phyloP scores from a whole-genome alignment of 805 yeast genomes.

The Saturnispora besseyi region DNA sequence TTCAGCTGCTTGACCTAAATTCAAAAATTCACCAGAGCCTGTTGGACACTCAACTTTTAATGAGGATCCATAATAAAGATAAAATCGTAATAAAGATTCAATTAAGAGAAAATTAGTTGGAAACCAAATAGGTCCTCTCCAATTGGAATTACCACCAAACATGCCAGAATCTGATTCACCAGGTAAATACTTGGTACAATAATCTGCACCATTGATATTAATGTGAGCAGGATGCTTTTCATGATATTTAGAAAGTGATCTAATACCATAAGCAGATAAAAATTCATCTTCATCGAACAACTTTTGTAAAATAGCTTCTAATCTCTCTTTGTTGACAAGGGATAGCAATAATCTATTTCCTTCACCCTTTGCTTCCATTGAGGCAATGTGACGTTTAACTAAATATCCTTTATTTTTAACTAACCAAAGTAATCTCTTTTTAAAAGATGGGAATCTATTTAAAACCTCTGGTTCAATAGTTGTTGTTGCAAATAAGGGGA shows the following conservation, averaged over 20 bases:
- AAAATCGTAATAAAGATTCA: conserved; percentile 81
- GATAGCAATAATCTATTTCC: conserved; percentile 77
- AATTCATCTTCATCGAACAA: conserved; percentile 85
- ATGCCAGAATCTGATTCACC: conserved; percentile 89
- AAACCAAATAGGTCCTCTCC: conserved; percentile 98
- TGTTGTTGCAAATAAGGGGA: conserved; percentile 82
- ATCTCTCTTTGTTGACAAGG: conserved; percentile 70
- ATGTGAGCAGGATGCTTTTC: conserved; percentile 75
- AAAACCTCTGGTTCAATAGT: conserved; percentile 81
- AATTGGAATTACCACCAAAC: conserved; percentile 94
- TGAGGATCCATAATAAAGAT: conserved; percentile 77
- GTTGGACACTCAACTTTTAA: conserved; percentile 83
- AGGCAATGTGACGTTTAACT: conserved; percentile 77
- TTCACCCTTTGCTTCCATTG: conserved; percentile 67
- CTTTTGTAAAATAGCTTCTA: conserved; percentile 62
- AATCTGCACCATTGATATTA: conserved; percentile 70
- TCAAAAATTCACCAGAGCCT: conserved; percentile 67
- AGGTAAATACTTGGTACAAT: conserved; percentile 64
- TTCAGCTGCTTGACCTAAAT: conserved; percentile 85
- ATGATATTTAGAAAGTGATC: conserved; percentile 82
- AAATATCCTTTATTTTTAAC: conserved; percentile 57
- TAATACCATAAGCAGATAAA: conserved; percentile 73
- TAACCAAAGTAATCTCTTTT: conserved; percentile 78
- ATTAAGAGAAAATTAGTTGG: conserved; percentile 81
- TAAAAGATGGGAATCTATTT: conserved; percentile 71